Evolutionary conservation across 352 stramenopile genomes (phyloP), one percentile per base, ranked within the genome.

Genomic region (Phytopythium aichiense): DNA sequence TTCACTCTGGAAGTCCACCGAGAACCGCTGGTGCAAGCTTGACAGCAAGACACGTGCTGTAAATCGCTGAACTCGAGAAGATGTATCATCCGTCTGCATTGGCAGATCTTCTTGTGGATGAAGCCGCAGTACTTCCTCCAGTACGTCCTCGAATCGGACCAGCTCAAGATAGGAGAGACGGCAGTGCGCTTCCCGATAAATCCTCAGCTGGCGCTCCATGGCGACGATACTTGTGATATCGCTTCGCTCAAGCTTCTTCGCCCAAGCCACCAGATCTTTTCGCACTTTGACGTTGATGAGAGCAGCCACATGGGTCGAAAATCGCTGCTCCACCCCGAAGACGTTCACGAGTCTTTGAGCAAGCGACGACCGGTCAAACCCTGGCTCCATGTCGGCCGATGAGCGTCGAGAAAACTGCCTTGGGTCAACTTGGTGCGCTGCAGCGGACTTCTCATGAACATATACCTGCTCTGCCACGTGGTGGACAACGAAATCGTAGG

Each of bases 401-500:
- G 18, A 31, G 31, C 11, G 20, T 35, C 43, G 52, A 43, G 4
- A 16, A 11, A 6, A n/a, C 8, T 20, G 22, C n/a, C 20, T 13
- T 13, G 37, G 11, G 15, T 48, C 52, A 12, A 58, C 9, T 46
- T 5, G 16, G 20, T 18, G 63, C 43, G 71, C 68, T 18, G 68
- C 60, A 5, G 77, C 30, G 18, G 61, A 74, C 53, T 92, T 96
- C 63, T 76, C 77, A 58, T 89, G 65, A 1, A 63, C 61, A 48
- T 94, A 95, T 3, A 89, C 58, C 35, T 80, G 69, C 23, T 88
- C 78, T 8, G 78, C 71, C 1, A 96, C 50, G n/a, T 81, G 58
- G 60, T 84, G 94, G 0, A 90, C 60, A 15, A 95, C 58, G 51
- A 94, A 82, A 48, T 94, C 88, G 52, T 95, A 89, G 52, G 81